Evolutionary conservation across 2,329 filamentous ascomycete species (phyloP).

Genomic region (Paramyrothecium roridum): DNA sequence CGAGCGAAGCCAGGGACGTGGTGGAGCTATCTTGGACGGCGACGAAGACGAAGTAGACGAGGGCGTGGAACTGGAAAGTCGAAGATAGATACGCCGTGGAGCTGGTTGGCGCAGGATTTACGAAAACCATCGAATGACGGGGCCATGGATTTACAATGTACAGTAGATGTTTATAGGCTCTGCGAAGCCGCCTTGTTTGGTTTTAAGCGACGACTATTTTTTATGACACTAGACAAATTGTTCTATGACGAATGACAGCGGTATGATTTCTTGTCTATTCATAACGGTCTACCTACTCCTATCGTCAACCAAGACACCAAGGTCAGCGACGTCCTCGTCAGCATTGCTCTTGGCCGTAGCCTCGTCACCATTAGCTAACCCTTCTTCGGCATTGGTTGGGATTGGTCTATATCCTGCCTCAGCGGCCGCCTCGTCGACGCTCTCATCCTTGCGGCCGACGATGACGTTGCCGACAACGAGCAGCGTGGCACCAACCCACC

Average conservation of each 20-base stretch:
- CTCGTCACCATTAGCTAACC: conserved; percentile 7
- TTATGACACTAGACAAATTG: too few species aligned
- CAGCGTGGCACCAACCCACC: conserved; percentile 72
- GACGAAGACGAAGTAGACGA: conserved; percentile 38
- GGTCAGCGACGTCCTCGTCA: conserved; percentile 31
- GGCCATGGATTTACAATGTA: too few species aligned
- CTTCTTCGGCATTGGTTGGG: conserved; percentile 16
- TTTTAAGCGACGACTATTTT: too few species aligned
- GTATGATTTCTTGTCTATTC: too few species aligned
- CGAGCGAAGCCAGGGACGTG: conserved; percentile 38
- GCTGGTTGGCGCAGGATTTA: conserved; percentile 1
- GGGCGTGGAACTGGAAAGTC: conserved; percentile 40
- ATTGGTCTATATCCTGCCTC: conserved; percentile 26
- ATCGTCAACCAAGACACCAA: conserved; percentile 22
- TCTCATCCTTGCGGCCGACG: conserved; percentile 67
- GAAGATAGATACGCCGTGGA: conserved; percentile 9
- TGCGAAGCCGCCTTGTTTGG: too few species aligned
- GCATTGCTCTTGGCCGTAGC: conserved; percentile 16
- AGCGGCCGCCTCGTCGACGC: conserved; percentile 14
- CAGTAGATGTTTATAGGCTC: too few species aligned
- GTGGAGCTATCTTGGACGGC: conserved; percentile 37
- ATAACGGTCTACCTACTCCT: conserved; percentile 8
- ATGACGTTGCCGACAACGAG: conserved; percentile 76
- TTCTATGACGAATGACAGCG: neutral
- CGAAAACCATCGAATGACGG: neutral